phyloP scores from a whole-genome alignment of 1,139 yeast genomes.

The Suhomyces taliae region DNA sequence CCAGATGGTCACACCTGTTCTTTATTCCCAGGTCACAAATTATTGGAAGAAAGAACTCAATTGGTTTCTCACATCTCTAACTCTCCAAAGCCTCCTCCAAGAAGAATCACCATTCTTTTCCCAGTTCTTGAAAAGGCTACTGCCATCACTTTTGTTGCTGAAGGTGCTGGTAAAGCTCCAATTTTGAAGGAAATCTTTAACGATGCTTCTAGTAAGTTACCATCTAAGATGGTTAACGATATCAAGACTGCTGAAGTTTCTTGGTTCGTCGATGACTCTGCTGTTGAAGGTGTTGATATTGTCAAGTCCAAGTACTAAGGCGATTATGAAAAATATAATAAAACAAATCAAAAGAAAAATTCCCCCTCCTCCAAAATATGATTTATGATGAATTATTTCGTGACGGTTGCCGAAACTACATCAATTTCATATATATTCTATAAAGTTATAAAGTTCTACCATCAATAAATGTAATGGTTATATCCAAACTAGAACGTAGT shows the following conservation, averaged over 20 bases:
- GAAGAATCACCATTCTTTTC: conserved; percentile 71
- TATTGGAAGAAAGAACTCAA: conserved; percentile 41
- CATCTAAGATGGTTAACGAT: conserved; percentile 71
- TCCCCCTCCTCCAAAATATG: too few relatives aligned
- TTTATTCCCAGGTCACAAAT: conserved; percentile 60
- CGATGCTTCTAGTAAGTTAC: conserved; percentile 52
- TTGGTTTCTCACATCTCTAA: conserved; percentile 49
- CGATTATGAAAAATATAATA: too few relatives aligned
- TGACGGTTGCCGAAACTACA: too few relatives aligned
- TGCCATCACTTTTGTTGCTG: conserved; percentile 79
- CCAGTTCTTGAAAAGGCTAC: conserved; percentile 58
- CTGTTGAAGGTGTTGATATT: conserved; percentile 64
- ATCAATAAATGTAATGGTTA: too few relatives aligned
- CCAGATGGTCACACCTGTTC: conserved; percentile 85
- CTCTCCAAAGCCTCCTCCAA: conserved; percentile 78
- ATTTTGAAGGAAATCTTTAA: conserved; percentile 69
- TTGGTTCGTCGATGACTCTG: conserved; percentile 83
- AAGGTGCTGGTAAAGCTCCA: conserved; percentile 82
- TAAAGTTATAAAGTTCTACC: too few relatives aligned
- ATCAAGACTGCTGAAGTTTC: conserved; percentile 48
- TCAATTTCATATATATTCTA: too few relatives aligned
- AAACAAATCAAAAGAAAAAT: too few relatives aligned
- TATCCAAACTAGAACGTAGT: too few relatives aligned
- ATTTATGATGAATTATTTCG: too few relatives aligned
- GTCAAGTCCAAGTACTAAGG: conserved; percentile 44